Evolutionary conservation across 192 early-diverging fungal species (phyloP).

Genomic region (Podila verticillata): DNA sequence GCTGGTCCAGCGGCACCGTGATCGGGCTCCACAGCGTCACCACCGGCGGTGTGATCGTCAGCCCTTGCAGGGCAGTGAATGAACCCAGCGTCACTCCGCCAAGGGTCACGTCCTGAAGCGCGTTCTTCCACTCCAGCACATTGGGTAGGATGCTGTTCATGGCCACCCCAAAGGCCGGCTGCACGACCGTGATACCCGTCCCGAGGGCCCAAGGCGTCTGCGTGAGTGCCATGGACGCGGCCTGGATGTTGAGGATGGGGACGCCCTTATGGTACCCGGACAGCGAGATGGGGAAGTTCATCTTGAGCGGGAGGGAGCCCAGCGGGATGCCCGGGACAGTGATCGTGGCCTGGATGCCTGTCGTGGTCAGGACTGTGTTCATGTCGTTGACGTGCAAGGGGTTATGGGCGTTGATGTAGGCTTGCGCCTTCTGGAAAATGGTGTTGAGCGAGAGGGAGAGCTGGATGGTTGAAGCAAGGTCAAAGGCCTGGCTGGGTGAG

Average conservation of each 20-base stretch:
- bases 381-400: constrained; percentile 16
- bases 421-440: constrained; percentile 22
- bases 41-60: constrained; percentile 4
- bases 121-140: constrained; percentile 18
- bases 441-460: constrained; percentile 2
- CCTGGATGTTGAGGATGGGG: constrained; percentile 13
- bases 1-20: not conserved
- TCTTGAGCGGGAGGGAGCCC: constrained; percentile 6
- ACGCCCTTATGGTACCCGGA: constrained; percentile 13
- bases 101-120: constrained; percentile 21
- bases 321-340: constrained; percentile 7
- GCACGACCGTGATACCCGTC: constrained; percentile 3
- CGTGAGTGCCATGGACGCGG: not conserved
- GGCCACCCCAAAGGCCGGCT: constrained; percentile 4
- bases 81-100: constrained; percentile 20
- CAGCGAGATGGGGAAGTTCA: constrained; percentile 17
- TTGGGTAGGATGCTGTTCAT: constrained; percentile 12
- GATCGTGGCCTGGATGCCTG: constrained; percentile 16
- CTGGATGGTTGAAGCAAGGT: constrained; percentile 3
- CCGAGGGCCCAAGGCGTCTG: constrained; percentile 7
- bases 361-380: constrained; percentile 24
- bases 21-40: constrained; percentile 17
- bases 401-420: constrained; percentile 17
- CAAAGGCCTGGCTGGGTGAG: constrained; percentile 13
- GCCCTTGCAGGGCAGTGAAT: constrained; percentile 8